These are phyloP conservation scores for Diaporthe citrichinensis DNA, from an alignment of 2,329 filamentous ascomycete species.

Conservation along the genomic window DNA sequence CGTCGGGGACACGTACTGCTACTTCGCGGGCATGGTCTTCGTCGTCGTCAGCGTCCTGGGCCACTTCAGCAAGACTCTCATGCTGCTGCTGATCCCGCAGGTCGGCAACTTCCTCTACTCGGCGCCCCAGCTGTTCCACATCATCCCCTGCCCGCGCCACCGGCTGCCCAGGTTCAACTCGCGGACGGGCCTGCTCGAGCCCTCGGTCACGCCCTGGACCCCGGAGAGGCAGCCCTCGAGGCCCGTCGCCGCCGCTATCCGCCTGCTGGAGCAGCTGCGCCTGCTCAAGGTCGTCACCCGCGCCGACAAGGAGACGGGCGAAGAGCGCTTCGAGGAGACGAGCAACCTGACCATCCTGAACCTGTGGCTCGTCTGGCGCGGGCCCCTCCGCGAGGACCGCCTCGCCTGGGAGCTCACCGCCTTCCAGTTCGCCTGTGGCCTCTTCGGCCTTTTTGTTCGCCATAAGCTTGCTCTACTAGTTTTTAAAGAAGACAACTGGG, in stretches of 20 bases:
- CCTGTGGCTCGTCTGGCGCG: constrained; percentile 95
- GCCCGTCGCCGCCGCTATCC: constrained; percentile 74
- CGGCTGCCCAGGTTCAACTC: constrained; percentile 91
- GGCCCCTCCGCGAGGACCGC: constrained; percentile 88
- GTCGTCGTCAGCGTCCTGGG: constrained; percentile 96
- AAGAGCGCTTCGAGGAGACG: constrained; percentile 80
- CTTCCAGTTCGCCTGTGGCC: constrained; percentile 82
- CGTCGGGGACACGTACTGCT: constrained; percentile 99
- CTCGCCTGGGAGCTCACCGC: constrained; percentile 83
- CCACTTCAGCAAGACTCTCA: constrained; percentile 97
- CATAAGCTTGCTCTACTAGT: constrained; percentile 89
- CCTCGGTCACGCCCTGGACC: constrained; percentile 84
- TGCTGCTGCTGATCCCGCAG: constrained; percentile 92
- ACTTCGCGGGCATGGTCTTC: constrained; percentile 99
- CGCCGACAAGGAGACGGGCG: constrained; percentile 56
- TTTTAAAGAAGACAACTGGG: constrained; percentile 90
- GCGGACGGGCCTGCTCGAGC: constrained; percentile 86
- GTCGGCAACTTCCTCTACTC: constrained; percentile 98
- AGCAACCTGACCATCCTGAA: constrained; percentile 96
- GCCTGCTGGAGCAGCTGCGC: constrained; percentile 76
- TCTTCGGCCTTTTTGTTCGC: constrained; percentile 87
- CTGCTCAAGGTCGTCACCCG: constrained; percentile 79
- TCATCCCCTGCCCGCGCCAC: constrained; percentile 94
- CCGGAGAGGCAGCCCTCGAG: constrained; percentile 76
- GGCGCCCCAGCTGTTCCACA: constrained; percentile 87